Conservation (phyloP, 495 filamentous ascomycete genomes). For the Penicillium soppii region DNA sequence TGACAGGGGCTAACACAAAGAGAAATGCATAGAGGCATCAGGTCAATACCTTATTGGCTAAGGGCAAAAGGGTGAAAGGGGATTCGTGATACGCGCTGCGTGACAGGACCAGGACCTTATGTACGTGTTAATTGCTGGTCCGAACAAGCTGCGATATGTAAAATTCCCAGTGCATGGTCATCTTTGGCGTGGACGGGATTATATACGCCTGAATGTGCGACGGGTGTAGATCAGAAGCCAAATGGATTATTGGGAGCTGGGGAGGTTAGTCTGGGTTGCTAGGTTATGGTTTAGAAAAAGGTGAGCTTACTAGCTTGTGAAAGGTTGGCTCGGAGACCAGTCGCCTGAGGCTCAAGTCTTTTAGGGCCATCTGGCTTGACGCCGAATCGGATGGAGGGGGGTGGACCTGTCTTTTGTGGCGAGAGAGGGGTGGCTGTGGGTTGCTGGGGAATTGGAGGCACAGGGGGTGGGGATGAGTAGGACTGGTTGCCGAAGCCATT, state of each 20-base stretch:
- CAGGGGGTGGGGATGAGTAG: conserved; percentile 38
- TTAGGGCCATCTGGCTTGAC: conserved; percentile 63
- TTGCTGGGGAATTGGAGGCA: conserved; percentile 49
- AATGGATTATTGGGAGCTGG: conserved; percentile 89
- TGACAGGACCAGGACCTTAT: conserved; percentile 21
- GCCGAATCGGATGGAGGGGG: conserved; percentile 87
- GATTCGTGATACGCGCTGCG: conserved; percentile 11
- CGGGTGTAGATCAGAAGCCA: conserved; percentile 62
- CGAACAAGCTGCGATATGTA: conserved; percentile 18
- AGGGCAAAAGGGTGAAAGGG: conserved; percentile 1
- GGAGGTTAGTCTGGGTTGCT: conserved; percentile 19
- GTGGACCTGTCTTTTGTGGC: conserved; percentile 91
- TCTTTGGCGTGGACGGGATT: conserved; percentile 2
- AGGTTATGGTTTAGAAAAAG: background rate
- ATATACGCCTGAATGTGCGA: conserved; percentile 19
- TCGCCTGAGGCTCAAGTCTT: conserved; percentile 84
- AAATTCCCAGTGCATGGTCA: background rate
- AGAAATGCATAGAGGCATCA: conserved; percentile 7
- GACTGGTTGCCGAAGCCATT: conserved; percentile 54
- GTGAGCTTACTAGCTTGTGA: conserved; percentile 82
- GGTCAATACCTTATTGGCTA: conserved; percentile 6
- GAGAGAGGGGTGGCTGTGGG: conserved; percentile 59
- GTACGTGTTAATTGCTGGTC: conserved; percentile 20
- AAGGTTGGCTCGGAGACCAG: conserved; percentile 86
- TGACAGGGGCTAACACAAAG: conserved; percentile 1